Evolutionary conservation across 768 basidiomycete species (phyloP), one percentile per base, ranked within the genome.

Genomic region (Mycena latifolia): DNA sequence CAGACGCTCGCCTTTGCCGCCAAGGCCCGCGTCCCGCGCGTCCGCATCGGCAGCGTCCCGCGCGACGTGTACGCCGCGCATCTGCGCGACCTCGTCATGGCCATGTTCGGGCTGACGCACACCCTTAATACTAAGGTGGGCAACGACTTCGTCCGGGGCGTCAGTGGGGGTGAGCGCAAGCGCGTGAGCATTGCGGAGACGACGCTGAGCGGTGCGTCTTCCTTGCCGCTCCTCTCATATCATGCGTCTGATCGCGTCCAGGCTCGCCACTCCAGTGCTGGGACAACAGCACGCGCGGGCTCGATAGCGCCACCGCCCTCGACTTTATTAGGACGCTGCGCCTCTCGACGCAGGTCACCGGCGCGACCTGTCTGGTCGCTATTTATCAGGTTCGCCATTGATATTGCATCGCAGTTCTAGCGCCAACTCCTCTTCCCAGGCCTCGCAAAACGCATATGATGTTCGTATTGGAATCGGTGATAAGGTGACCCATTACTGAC

Each of bases 121-220:
- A 86, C 84, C 2, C 77, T 82, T 73, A 82, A 89, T 66, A 91
- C 89, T 1, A 81, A 84, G 22, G 80, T 92, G 60, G 91, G 91
- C 1, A 83, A 90, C 75, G 89, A 87, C 29, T 83, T 82, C 52
- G 80, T 91, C 2, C 81, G 84, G 12, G 86, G 87, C 3, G 80
- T 88, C 18, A 81, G 79, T 18, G 87, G 87, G 9, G 88, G 88
- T 9, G 86, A 89, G 77, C 75, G 76, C 64, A 91, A 90, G 75
- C 84, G 90, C 5, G 90, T 91, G 3, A 84, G 84, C 7, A 87
- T 91, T 57, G 80, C 83, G 5, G 88, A 89, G 73, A 79, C 79
- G 50, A 75, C 76, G 2, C 70, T 87, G 59, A 78, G 84, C 4
- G 78, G 79, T 28, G 78, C 81, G 60, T 53, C n/a, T 28, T 54